A percentile compares a stretch with the other conserved stretches of the same genome.
Evolutionary conservation across 208 protist species (phyloP).

Genomic region (Acanthamoeba sp.): DNA sequence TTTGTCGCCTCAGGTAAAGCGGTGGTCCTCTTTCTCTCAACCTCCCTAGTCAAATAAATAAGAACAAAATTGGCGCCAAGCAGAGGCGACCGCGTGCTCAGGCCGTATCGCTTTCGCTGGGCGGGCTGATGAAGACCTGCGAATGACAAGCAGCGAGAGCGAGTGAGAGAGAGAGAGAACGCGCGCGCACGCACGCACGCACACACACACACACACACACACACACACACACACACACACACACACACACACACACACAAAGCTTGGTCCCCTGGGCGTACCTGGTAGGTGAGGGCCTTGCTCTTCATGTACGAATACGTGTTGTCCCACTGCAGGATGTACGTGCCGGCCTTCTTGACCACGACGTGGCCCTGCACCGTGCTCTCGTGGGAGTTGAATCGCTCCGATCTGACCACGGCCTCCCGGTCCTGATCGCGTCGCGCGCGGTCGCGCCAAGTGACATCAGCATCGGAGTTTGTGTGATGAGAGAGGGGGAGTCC

Average conservation of each 20-base stretch:
- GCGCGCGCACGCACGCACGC: too few relatives aligned
- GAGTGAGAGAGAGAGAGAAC: too few relatives aligned
- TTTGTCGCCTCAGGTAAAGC: too few relatives aligned
- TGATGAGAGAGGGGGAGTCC: not conserved
- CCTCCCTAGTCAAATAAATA: too few relatives aligned
- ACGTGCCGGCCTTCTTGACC: slow-evolving; percentile 27
- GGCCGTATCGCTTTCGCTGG: not conserved
- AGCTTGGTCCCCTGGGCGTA: too few relatives aligned
- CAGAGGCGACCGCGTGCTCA: not conserved
- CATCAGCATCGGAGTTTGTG: not conserved
- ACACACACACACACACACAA: too few relatives aligned
- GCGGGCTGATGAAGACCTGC: slow-evolving; percentile 20
- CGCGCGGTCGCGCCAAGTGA: not conserved
- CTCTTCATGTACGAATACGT: slow-evolving; percentile 65
- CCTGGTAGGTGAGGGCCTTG: slow-evolving; percentile 54
- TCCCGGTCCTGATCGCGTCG: not conserved
- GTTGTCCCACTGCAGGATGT: slow-evolving; percentile 58
- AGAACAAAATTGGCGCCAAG: not conserved
- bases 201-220: too few relatives aligned
- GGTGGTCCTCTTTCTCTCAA: too few relatives aligned
- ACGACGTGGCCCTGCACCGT: not conserved
- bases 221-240: too few relatives aligned
- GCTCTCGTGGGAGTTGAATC: not conserved
- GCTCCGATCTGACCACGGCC: not conserved
- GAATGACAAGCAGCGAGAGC: too few relatives aligned